These are phyloP conservation scores for Furcasterigmium sp. DNA, from an alignment of 2,329 filamentous ascomycete species.

Conservation along the genomic window DNA sequence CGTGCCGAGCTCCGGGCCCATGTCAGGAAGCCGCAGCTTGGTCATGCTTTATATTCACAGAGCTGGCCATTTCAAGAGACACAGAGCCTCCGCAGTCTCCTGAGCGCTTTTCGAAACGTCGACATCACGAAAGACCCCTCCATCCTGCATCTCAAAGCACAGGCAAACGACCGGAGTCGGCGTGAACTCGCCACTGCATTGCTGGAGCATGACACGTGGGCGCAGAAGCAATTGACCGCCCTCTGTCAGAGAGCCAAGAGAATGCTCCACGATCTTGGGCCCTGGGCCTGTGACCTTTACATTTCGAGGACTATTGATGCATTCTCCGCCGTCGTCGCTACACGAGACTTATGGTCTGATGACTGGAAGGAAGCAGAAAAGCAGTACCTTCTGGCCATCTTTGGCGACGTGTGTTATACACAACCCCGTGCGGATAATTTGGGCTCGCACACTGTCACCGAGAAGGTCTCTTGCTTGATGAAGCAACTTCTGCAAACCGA, in stretches of 20 bases:
- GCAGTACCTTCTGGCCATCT: slow-evolving; percentile 44
- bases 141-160: slow-evolving; percentile 39
- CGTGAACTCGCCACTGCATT: slow-evolving; percentile 31
- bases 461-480: slow-evolving; percentile 55
- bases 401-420: slow-evolving; percentile 29
- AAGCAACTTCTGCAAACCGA: slow-evolving; percentile 38
- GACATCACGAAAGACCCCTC: slow-evolving; percentile 59
- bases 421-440: slow-evolving; percentile 11
- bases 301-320: slow-evolving; percentile 43
- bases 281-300: slow-evolving; percentile 66
- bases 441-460: slow-evolving; percentile 34
- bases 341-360: slow-evolving; percentile 22
- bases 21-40: slow-evolving; percentile 61
- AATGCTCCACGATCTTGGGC: slow-evolving; percentile 54
- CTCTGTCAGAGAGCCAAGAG: slow-evolving; percentile 45
- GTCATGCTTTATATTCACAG: slow-evolving; percentile 23
- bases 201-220: slow-evolving; percentile 42
- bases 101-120: slow-evolving; percentile 32
- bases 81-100: slow-evolving; percentile 35
- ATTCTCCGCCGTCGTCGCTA: slow-evolving; percentile 17
- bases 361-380: slow-evolving; percentile 46
- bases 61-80: slow-evolving; percentile 15
- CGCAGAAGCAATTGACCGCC: slow-evolving; percentile 48
- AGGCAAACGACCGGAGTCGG: slow-evolving; percentile 33
- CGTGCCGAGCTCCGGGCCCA: slow-evolving; percentile 63